Evolutionary conservation across 78 protist genomes (phyloP), one percentile per base, ranked within the genome.

Genomic region (Dictyostelium capitatum): DNA sequence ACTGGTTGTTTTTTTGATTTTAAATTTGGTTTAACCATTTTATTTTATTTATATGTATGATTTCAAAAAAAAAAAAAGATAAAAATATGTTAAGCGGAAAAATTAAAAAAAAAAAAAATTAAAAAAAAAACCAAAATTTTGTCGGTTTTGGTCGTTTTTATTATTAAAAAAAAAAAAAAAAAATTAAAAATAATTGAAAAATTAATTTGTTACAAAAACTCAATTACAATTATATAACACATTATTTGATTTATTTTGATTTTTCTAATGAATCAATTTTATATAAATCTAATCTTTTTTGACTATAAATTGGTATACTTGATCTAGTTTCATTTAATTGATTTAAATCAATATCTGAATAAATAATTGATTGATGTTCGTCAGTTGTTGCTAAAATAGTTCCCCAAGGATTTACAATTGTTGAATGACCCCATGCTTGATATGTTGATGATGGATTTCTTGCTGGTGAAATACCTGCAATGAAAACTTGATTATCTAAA

Each of bases 351-450:
- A 96, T 72, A 67, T 96, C 97, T 1, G 97, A 89, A 73, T 87
- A 92, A 73, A 98, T 85, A 32, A 97, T 92, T 23, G 82, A 59
- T 12, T 59, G 78, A 14, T 70, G 83, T 51, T 97, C 83, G 28
- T 96, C 98, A 30, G 98, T 95, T 51, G 96, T 93, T 25, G 97
- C 79, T 11, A 98, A 3, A 23, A 97, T 97, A 9, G 74, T 69
- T 11, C 99, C 99, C 98, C 98, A 98, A 14, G 99, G 99, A 19
- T 80, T 56, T 12, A 94, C 97, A 6, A 97, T 96, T 0, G 96
- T 73, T 47, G 97, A 59, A 90, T 99, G 99, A 25, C 99, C 99
- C 96, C 96, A 98, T 11, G 99, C 98, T 19, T 72, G 74, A 62
- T 98, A 98, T 25, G 69, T 70, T 5, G 98, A 90, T 0, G 37